Base-by-base conservation (phyloP, 1,284 basidiomycete genomes). In the Tilletiaria anomala region DNA sequence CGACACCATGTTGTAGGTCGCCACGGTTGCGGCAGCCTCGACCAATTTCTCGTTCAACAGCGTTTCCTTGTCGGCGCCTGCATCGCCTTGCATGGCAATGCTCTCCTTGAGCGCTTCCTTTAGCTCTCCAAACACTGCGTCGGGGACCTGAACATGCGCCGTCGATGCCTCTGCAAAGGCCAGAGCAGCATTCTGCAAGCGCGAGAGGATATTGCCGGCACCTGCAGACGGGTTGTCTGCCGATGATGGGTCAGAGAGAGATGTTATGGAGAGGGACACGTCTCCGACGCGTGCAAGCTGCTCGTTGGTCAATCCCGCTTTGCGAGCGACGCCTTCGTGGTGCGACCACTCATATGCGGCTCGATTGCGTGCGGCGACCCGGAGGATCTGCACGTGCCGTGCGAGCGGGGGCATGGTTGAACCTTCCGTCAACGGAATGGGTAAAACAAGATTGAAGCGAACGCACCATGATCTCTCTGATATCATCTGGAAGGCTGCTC, bases 1-100 rank as follows among this genome's bases (percentile, higher is more conserved):
- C 1, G 68, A 69, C 21, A 71, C 70, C 68, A 71, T 70, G 54
- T 71, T 70, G 60, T 71, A 71, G 3, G 64, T 65, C 14, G 69
- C 68, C 1, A 60, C 56, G 6, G 67, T 68, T 12, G 68, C 65
- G 5, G 67, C 63, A 2, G 66, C 68, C 48, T 71, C 70, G 14
- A 16, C 6, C 6, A 24, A 14, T 6, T 10, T 6, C 6, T 32
- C 26, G 40, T 67, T 61, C n/a, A 14, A 61, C 56, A 23, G 54
- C 57, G 34, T 55, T 20, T 45, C 43, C 11, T 37, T 50, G 19
- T 41, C 47, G 23, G 60, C 54, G 24, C 36, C 23, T 24, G 10
- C 16, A 17, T 26, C 17, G 14, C 58, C 57, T 29, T 55, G 49
- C n/a, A n/a, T n/a, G n/a, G n/a, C n/a, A n/a, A n/a, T n/a, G n/a